Conservation (phyloP, 352 stramenopile genomes). For the Phytophthora hibernalis region DNA sequence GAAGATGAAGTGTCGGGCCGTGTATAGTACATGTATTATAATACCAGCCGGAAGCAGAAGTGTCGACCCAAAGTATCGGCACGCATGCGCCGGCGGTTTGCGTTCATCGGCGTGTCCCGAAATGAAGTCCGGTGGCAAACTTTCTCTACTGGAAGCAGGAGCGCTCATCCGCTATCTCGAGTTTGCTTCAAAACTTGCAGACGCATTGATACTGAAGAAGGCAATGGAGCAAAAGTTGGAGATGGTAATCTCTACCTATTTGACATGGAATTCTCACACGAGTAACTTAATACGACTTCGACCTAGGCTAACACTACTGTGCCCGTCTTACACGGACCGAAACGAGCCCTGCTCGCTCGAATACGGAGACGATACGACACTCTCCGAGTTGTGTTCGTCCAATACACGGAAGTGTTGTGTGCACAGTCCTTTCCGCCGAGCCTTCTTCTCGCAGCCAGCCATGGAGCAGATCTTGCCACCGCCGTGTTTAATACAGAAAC, state of each 20-base stretch:
- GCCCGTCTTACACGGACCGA: conserved; percentile 35
- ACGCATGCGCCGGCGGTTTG: not conserved
- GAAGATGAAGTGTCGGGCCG: conserved; percentile 5
- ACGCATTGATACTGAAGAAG: too few relatives aligned
- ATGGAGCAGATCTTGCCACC: conserved; percentile 85
- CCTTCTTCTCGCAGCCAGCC: conserved; percentile 80
- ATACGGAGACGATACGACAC: conserved; percentile 22
- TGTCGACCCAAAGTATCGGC: not conserved
- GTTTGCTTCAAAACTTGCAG: not conserved
- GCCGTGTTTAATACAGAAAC: conserved; percentile 87
- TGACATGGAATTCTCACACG: conserved; percentile 29
- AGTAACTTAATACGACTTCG: conserved; percentile 42
- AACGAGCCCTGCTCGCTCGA: conserved; percentile 27
- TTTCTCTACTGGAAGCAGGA: conserved; percentile 20
- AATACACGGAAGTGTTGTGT: conserved; percentile 80
- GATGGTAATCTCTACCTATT: conserved; percentile 24
- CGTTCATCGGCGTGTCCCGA: not conserved
- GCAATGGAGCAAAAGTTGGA: not conserved
- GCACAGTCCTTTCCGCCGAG: conserved; percentile 80
- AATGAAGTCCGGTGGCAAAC: conserved; percentile 12
- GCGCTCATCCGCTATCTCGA: conserved; percentile 1
- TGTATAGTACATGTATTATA: too few relatives aligned
- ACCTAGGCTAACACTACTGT: conserved; percentile 33
- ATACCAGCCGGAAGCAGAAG: not conserved
- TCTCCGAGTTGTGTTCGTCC: conserved; percentile 41